phyloP scores from a whole-genome alignment of 2,329 filamentous ascomycete species.

The Talaromyces sp. region DNA sequence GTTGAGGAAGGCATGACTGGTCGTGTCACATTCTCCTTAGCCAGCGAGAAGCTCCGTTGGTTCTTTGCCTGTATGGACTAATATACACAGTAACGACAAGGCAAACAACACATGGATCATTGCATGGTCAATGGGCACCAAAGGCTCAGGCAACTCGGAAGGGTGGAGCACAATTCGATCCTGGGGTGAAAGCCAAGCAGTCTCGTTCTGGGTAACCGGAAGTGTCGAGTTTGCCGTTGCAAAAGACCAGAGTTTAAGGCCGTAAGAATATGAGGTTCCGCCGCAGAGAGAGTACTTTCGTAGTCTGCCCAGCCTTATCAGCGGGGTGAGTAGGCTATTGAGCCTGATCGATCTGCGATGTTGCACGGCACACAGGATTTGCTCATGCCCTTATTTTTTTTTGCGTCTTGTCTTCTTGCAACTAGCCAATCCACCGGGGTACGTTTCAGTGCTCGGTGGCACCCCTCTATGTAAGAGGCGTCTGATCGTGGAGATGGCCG shows the following conservation, averaged over 20 bases:
- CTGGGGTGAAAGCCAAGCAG: not conserved
- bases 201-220: not conserved
- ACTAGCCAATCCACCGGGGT: not conserved
- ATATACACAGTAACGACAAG: not conserved
- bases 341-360: constrained; percentile 1
- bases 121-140: not conserved
- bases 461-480: not conserved
- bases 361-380: not conserved
- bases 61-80: not conserved
- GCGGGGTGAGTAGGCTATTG: not conserved
- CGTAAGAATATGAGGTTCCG: not conserved
- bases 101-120: no score
- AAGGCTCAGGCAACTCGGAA: not conserved
- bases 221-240: not conserved
- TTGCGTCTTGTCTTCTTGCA: not conserved
- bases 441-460: not conserved
- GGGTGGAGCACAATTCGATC: not conserved
- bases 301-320: not conserved
- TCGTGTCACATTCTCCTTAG: constrained; percentile 23
- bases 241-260: not conserved
- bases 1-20: constrained; percentile 34
- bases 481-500: not conserved
- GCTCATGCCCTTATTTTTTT: not conserved
- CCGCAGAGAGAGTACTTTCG: not conserved
- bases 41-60: not conserved